phyloP scores from a whole-genome alignment of 257 asterid species.

The Eucommia ulmoides region DNA sequence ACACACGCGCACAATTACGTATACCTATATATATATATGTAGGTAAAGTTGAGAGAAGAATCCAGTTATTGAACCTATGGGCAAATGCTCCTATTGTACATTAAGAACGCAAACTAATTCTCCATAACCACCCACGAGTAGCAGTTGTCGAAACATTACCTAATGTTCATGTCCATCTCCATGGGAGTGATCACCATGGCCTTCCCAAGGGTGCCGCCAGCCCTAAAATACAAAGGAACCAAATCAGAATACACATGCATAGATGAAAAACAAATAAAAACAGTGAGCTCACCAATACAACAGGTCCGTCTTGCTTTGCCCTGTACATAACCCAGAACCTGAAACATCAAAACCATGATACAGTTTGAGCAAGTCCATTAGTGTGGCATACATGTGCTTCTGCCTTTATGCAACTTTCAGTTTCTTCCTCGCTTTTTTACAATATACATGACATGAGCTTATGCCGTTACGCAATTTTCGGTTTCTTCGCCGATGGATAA shows the following conservation, averaged over 20 bases:
- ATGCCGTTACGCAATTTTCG: too few species aligned
- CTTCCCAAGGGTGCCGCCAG: conserved; percentile 97
- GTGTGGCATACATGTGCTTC: too few species aligned
- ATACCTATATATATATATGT: too few species aligned
- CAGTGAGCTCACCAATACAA: conserved; percentile 56
- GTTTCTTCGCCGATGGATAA: too few species aligned
- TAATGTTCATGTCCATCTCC: conserved; percentile 34
- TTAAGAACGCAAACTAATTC: not conserved
- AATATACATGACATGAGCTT: too few species aligned
- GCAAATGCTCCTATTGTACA: not conserved
- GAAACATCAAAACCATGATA: conserved; percentile 11
- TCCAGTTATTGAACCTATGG: too few species aligned
- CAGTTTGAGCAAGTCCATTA: too few species aligned
- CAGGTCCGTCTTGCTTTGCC: conserved; percentile 92
- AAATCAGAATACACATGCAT: conserved; percentile 8
- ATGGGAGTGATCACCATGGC: conserved; percentile 57
- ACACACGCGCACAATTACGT: too few species aligned
- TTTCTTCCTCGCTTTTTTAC: too few species aligned
- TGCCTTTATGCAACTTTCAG: too few species aligned
- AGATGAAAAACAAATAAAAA: not conserved
- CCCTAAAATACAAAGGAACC: conserved; percentile 37
- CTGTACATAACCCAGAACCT: conserved; percentile 91
- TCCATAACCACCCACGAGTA: not conserved
- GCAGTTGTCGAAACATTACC: conserved; percentile 10
- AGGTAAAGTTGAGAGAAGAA: too few species aligned